Evolutionary conservation across 75 land plant species (phyloP).

Genomic region (Selaginella moellendorffii): DNA sequence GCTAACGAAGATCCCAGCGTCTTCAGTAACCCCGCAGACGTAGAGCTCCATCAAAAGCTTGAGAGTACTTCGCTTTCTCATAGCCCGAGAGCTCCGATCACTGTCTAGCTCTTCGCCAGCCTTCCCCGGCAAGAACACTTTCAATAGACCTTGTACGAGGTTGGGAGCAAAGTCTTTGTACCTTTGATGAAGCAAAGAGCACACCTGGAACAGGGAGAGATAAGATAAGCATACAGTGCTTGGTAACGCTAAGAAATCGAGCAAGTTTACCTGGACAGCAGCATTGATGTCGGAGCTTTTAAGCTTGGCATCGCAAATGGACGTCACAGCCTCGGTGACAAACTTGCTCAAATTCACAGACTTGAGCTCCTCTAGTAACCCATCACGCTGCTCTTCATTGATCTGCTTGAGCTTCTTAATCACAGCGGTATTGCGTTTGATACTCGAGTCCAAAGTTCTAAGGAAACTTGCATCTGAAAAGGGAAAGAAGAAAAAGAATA

Average conservation of each 20-base stretch:
- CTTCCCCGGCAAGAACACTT: slow-evolving; percentile 73
- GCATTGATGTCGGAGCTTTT: slow-evolving; percentile 84
- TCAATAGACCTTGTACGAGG: slow-evolving; percentile 65
- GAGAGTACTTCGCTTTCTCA: slow-evolving; percentile 90
- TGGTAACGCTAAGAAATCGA: too few relatives aligned
- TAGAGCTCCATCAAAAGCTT: slow-evolving; percentile 76
- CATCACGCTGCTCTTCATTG: slow-evolving; percentile 85
- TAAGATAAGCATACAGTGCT: neutral
- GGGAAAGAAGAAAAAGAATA: too few relatives aligned
- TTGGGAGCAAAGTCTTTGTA: slow-evolving; percentile 91
- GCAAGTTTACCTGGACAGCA: slow-evolving; percentile 79
- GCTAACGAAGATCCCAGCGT: slow-evolving; percentile 50
- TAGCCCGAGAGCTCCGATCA: slow-evolving; percentile 65
- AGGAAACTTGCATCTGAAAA: slow-evolving; percentile 67
- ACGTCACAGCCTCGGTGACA: slow-evolving; percentile 92
- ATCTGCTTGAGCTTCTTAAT: slow-evolving; percentile 92
- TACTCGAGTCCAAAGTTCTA: slow-evolving; percentile 84
- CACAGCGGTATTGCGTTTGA: slow-evolving; percentile 88
- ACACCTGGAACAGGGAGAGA: slow-evolving; percentile 37
- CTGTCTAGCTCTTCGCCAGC: slow-evolving; percentile 55
- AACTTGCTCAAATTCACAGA: slow-evolving; percentile 89
- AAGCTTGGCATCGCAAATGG: slow-evolving; percentile 90
- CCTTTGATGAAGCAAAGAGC: slow-evolving; percentile 96
- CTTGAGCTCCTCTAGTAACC: slow-evolving; percentile 64
- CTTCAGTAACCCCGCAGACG: slow-evolving; percentile 87